Base-by-base conservation (phyloP, 2,329 filamentous ascomycete species). In the Mariannaea elegans region DNA sequence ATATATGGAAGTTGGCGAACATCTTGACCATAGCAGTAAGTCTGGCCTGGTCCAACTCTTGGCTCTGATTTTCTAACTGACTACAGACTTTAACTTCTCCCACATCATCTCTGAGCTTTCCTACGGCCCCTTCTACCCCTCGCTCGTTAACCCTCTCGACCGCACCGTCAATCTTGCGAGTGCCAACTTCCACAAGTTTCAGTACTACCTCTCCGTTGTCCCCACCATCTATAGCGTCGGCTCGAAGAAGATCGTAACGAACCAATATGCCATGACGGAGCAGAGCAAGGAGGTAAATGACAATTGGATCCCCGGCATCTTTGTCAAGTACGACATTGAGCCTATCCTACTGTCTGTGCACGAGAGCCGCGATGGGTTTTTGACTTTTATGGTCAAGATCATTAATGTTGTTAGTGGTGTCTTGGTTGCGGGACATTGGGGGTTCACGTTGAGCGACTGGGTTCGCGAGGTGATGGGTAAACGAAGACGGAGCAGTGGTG, bases 321-420 rank as follows among this genome's bases (percentile, higher is more conserved):
- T 98, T 75, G 92, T 99, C 85, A 99, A 98, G 81, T 99, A 97
- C 79, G 94, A 98, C 75, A 97, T 99, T 69, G 95, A 99, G 82
- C 95, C 95, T 2, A 94, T 99, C 70, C 81, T 95, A 75, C 82
- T 99, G 52, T 89, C 90, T 24, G 90, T 99, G 39, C 90, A 90
- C 62, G 94, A 98, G 80, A 87, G 88, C 71, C 87, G 93, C 72
- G 89, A 90, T 57, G 84, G 91, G 41, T 81, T 97, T 59, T 78
- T 97, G 65, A 82, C 85, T 21, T 87, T 99, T 68, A 62, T 94
- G 42, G 84, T 98, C 65, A 88, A 94, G 73, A 78, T 97, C 49
- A 89, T 98, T 65, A 99, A 99, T 77, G 90, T 98, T 16, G 83
- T 97, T 10, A 92, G 88, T 61, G 95, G 95, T 13, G 93, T 97